A percentile compares a stretch with the other conserved stretches of the same genome.
phyloP scores from a whole-genome alignment of 108 stramenopile genomes.

The Craspedostauros australis region DNA sequence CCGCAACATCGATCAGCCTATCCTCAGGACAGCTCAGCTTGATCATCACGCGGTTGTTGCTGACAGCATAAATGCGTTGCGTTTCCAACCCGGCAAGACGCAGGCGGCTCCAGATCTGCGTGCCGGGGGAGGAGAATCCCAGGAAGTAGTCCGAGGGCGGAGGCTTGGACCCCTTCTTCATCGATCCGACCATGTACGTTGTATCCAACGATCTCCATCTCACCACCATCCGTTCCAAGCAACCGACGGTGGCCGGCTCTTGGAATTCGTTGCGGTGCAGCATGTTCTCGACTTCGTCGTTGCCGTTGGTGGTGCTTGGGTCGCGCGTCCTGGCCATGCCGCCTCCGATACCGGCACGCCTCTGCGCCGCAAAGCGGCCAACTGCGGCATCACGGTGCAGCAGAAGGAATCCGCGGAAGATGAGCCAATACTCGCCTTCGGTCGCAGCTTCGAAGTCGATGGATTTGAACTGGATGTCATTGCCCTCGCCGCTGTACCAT shows the following conservation, averaged over 20 bases:
- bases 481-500: constrained; percentile 67
- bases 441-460: constrained; percentile 85
- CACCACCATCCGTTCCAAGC: constrained; percentile 35
- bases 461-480: constrained; percentile 43
- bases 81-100: constrained; percentile 86
- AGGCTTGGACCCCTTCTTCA: constrained; percentile 31
- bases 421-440: constrained; percentile 86
- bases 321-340: constrained; percentile 8
- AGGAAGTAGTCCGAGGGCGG: constrained; percentile 87
- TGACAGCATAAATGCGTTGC: constrained; percentile 62
- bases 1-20: constrained; percentile 86
- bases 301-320: constrained; percentile 8
- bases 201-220: constrained; percentile 27
- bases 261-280: constrained; percentile 35
- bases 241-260: constrained; percentile 36
- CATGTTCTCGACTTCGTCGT: constrained; percentile 18
- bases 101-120: constrained; percentile 87
- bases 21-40: constrained; percentile 85
- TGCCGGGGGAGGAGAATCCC: constrained; percentile 79
- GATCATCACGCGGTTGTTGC: constrained; percentile 77
- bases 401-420: constrained; percentile 78
- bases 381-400: constrained; percentile 77
- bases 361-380: constrained; percentile 68
- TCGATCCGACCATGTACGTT: constrained; percentile 32
- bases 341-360: constrained; percentile 71